phyloP scores from a whole-genome alignment of 202 grass and related monocot species.

The Panicum hallii region DNA sequence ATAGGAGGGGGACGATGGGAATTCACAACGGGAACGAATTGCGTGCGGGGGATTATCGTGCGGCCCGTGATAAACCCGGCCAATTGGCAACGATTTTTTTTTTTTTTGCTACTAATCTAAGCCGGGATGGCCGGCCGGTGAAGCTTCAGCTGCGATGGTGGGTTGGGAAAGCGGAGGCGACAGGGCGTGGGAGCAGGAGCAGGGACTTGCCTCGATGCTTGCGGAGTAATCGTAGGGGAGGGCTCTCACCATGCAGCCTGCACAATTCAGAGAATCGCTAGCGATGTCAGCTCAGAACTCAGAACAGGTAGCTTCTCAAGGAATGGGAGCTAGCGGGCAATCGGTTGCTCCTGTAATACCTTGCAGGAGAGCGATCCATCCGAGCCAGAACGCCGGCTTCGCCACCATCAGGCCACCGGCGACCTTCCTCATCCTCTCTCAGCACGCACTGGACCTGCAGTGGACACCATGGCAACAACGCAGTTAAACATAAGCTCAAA shows the following conservation, averaged over 20 bases:
- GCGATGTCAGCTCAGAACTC: background rate
- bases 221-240: slow-evolving; percentile 77
- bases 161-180: background rate
- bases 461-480: background rate
- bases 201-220: slow-evolving; percentile 60
- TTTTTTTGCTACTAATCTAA: slow-evolving; percentile 4
- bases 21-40: slow-evolving; percentile 40
- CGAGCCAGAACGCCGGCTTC: slow-evolving; percentile 36
- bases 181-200: background rate
- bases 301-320: background rate
- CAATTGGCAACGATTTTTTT: background rate
- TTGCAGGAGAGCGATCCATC: slow-evolving; percentile 46
- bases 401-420: background rate
- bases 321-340: background rate
- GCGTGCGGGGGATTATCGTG: slow-evolving; percentile 39
- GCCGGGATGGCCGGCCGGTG: background rate
- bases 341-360: slow-evolving; percentile 15
- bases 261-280: background rate
- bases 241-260: slow-evolving; percentile 58
- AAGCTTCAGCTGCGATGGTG: slow-evolving; percentile 1
- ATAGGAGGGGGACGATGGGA: background rate
- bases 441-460: background rate
- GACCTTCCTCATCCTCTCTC: slow-evolving; percentile 22
- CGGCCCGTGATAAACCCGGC: slow-evolving; percentile 17
- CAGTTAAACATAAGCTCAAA: background rate